Conservation (phyloP, 2,329 filamentous ascomycete species). For the Coleophoma cylindrospora region DNA sequence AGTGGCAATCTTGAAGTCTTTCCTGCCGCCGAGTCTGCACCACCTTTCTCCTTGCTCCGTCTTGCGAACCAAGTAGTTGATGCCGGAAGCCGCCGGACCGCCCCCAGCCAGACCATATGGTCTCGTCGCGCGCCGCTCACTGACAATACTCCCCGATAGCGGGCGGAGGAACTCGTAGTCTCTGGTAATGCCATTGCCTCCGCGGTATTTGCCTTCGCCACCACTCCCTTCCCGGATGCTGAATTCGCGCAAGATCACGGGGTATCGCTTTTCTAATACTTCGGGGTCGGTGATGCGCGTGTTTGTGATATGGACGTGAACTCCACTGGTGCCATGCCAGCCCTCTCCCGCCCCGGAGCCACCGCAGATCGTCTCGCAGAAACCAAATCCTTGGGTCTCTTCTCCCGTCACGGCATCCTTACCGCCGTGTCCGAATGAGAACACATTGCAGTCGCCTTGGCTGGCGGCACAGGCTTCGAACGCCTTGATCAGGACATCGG, state of each 20-base stretch:
- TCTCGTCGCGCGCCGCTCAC: slow-evolving; percentile 67
- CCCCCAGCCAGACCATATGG: slow-evolving; percentile 82
- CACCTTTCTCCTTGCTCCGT: slow-evolving; percentile 22
- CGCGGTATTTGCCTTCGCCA: slow-evolving; percentile 58
- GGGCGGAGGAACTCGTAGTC: slow-evolving; percentile 77
- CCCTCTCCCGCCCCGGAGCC: slow-evolving; percentile 66
- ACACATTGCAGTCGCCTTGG: slow-evolving; percentile 76
- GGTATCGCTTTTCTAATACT: slow-evolving; percentile 71
- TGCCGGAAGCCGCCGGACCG: slow-evolving; percentile 66
- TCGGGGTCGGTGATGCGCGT: slow-evolving; percentile 75
- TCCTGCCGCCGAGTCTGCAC: slow-evolving; percentile 17
- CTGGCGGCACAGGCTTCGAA: slow-evolving; percentile 73
- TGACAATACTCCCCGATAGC: slow-evolving; percentile 70
- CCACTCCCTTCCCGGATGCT: slow-evolving; percentile 55
- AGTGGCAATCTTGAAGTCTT: slow-evolving; percentile 10
- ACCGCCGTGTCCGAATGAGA: slow-evolving; percentile 75
- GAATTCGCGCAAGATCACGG: slow-evolving; percentile 67
- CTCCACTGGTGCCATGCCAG: slow-evolving; percentile 69
- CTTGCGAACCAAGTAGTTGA: slow-evolving; percentile 74
- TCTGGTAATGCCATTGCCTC: slow-evolving; percentile 68
- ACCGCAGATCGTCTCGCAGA: slow-evolving; percentile 79
- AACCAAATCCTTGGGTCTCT: slow-evolving; percentile 68
- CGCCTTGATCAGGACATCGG: slow-evolving; percentile 73
- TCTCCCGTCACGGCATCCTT: slow-evolving; percentile 46
- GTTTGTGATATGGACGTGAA: slow-evolving; percentile 84